These are phyloP conservation scores for Aspergillus novoparasiticus DNA, from an alignment of 2,329 filamentous ascomycete genomes.

Conservation along the genomic window DNA sequence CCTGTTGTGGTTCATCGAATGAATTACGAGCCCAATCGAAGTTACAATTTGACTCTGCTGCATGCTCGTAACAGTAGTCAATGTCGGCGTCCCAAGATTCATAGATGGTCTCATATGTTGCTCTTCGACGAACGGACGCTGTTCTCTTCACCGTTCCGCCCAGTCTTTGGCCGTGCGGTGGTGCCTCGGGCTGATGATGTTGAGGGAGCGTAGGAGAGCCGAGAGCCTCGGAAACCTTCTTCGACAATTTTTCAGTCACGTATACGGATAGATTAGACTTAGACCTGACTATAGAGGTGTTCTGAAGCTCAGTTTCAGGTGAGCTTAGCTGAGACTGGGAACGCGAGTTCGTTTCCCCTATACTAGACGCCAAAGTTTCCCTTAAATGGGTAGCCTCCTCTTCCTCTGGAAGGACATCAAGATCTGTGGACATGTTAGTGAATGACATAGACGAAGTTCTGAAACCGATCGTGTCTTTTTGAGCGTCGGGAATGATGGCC, in stretches of 20 bases:
- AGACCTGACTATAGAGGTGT: constrained; percentile 17
- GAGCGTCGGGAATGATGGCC: constrained; percentile 46
- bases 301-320: constrained; percentile 11
- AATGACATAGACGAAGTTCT: constrained; percentile 47
- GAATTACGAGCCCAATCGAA: constrained; percentile 58
- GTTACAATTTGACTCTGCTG: constrained; percentile 62
- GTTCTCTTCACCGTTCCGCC: constrained; percentile 16
- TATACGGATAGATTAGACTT: constrained; percentile 35
- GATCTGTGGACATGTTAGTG: constrained; percentile 41
- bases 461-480: constrained; percentile 38
- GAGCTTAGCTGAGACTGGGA: constrained; percentile 22
- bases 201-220: constrained; percentile 45
- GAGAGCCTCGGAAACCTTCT: constrained; percentile 49
- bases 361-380: constrained; percentile 32
- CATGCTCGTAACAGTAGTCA: constrained; percentile 64
- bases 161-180: constrained; percentile 20
- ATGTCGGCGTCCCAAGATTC: constrained; percentile 64
- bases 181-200: constrained; percentile 20
- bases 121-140: constrained; percentile 21
- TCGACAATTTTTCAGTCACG: constrained; percentile 36
- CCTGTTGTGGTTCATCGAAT: constrained; percentile 32
- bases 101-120: constrained; percentile 33
- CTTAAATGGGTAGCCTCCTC: constrained; percentile 41
- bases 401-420: constrained; percentile 51
- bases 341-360: constrained; percentile 20